Conservation (phyloP, 208 protist species). For the Tritrichomonas musculus region DNA sequence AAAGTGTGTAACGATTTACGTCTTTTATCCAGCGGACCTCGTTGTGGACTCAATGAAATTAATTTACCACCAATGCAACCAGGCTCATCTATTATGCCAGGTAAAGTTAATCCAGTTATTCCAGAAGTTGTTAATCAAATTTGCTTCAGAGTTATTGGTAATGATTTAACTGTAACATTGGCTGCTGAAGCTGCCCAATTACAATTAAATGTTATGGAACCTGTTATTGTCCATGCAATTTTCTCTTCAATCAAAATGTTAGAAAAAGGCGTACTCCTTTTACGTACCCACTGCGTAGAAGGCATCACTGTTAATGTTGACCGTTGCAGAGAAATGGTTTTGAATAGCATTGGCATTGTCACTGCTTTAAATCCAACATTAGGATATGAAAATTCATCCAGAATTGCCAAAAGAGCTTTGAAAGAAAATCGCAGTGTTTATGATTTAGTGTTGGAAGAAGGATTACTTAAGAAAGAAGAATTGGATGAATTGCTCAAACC, state of each 20-base stretch:
- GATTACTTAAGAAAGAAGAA: too few species aligned
- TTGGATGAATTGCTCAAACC: too few species aligned
- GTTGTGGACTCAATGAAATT: constrained; percentile 46
- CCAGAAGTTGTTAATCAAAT: constrained; percentile 78
- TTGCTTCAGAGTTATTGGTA: constrained; percentile 68
- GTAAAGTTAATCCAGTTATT: constrained; percentile 79
- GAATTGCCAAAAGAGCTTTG: constrained; percentile 42
- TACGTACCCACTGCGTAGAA: constrained; percentile 63
- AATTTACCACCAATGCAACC: constrained; percentile 74
- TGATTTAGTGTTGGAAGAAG: too few species aligned
- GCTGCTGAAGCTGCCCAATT: constrained; percentile 69
- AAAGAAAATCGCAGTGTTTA: too few species aligned
- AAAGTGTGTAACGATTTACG: constrained; percentile 84
- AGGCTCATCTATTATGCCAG: constrained; percentile 77
- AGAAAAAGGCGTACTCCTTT: constrained; percentile 60
- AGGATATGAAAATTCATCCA: constrained; percentile 61
- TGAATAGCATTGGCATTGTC: constrained; percentile 72
- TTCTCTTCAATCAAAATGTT: constrained; percentile 63
- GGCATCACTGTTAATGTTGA: constrained; percentile 65
- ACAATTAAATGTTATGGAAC: constrained; percentile 79
- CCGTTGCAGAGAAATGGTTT: constrained; percentile 56
- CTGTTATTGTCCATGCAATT: constrained; percentile 66
- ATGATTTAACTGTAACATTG: constrained; percentile 65
- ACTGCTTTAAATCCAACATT: constrained; percentile 77
- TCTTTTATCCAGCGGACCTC: constrained; percentile 52